Evolutionary conservation across 140 eudicot species (phyloP), one percentile per base, ranked within the genome.

Genomic region (Senecio squalidus): DNA sequence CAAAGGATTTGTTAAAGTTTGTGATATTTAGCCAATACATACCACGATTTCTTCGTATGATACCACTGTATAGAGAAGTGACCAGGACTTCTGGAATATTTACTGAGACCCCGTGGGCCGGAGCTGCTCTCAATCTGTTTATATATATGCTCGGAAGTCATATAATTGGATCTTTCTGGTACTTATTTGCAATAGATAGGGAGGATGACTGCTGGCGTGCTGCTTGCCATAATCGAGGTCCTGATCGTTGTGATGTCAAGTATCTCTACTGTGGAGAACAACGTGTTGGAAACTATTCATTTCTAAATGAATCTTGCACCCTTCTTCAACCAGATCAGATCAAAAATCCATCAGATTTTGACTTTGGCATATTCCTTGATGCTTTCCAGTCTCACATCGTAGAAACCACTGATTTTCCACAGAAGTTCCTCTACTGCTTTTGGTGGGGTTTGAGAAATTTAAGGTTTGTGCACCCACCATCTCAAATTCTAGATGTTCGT

Each of bases 401-500:
- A n/a, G 83, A 80, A 60, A 63, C 78, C 18, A 67, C 39, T 58
- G 58, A 73, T 54, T 89, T 89, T 24, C 73, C 68, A 0, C 29
- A 55, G 49, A 90, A 90, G 36, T 55, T 85, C 30, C 45, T 83
- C 20, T 89, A 77, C 52, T 85, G 97, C 81, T 89, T 89, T 45
- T 89, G 97, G 97, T 89, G 95, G 93, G 97, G 97, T 25, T 74
- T 89, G 75, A 65, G 84, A 62, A 83, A 51, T 70, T 69, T 87
- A 71, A 87, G 96, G 96, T 87, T 52, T 34, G 76, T 57, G 60
- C 48, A 23, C 36, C 27, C 3, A 8, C 41, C 41, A 34, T 34
- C 13, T 1, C 9, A 34, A 56, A 48, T 48, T 22, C 27, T 21
- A 21, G 44, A 38, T 43, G 1, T n/a, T 43, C 20, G 15, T 8